Base-by-base conservation (phyloP, 768 basidiomycete genomes). In the Lactifluus echinatus region DNA sequence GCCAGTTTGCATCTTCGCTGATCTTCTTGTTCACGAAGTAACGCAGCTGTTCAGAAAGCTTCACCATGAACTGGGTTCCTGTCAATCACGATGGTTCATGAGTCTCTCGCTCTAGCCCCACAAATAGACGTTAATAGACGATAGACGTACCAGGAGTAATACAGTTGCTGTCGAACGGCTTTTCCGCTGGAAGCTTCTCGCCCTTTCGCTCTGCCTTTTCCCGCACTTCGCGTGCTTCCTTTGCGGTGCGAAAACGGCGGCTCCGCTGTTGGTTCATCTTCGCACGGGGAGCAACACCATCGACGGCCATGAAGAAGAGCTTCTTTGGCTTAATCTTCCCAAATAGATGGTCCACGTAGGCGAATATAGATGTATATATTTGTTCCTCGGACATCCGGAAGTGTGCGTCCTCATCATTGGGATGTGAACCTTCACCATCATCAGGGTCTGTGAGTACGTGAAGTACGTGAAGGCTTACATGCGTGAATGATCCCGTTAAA, bases 221-320 rank as follows among this genome's bases (percentile, higher is more conserved):
- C 57, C 86, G 75, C 34, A 88, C 73, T 69, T 98, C 93, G 64
- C 79, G 86, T 2, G 87, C 89, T 70, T 97, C 95, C 72, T 88
- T 92, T 7, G 94, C 94, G 0, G 94, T 93, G 55, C 95, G 77
- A 75, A 98, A 99, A 45, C 94, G 83, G 37, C 95, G 78, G 68
- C 88, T 86, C 19, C 95, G 84, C 68, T 98, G 95, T 71, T 98
- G 95, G 69, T 99, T 99, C 95, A 97, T 96, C 79, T 99, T 98
- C 33, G 95, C 95, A 45, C 95, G 77, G 4, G 95, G 95, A 0
- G 95, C 95, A 14, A 97, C 94, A 47, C 95, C 95, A 69, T 98
- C 96, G 45, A 99, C 87, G 24, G 95, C 96, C 89, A 99, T 95
- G 72, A 96, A 98, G 71, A 98, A 97, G 12, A 96, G 75, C 68